Evolutionary conservation across 2,329 filamentous ascomycete genomes (phyloP).

Genomic region (Colletotrichum eremochloae): DNA sequence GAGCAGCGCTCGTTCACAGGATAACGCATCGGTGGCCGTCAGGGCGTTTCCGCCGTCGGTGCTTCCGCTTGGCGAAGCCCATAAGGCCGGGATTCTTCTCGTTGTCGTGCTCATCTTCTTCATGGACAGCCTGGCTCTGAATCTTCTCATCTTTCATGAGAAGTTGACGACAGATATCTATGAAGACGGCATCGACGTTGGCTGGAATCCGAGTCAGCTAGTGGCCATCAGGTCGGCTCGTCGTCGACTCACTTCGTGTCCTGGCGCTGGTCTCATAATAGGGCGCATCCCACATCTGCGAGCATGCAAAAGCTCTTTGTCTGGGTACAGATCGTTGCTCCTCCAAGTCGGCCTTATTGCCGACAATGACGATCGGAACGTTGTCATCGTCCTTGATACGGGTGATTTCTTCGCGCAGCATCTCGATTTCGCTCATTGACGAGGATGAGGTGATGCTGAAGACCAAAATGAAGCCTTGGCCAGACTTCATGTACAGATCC

Average conservation of each 20-base stretch:
- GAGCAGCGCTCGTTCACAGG: conserved; percentile 34
- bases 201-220: conserved; percentile 57
- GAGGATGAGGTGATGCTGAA: conserved; percentile 91
- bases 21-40: conserved; percentile 47
- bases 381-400: conserved; percentile 91
- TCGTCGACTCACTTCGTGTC: conserved; percentile 69
- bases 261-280: conserved; percentile 93
- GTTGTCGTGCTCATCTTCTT: conserved; percentile 57
- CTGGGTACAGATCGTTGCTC: conserved; percentile 85
- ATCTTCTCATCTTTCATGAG: conserved; percentile 76
- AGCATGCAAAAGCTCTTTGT: conserved; percentile 84
- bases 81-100: conserved; percentile 57
- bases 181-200: conserved; percentile 92
- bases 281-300: conserved; percentile 88
- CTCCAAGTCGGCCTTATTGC: conserved; percentile 92
- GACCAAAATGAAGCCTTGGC: conserved; percentile 90
- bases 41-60: conserved; percentile 47
- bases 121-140: conserved; percentile 54
- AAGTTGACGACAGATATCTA: conserved; percentile 87
- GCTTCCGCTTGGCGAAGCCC: conserved; percentile 50
- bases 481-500: conserved; percentile 93
- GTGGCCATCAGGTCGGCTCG: background rate
- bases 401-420: conserved; percentile 88
- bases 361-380: conserved; percentile 89
- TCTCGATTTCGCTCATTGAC: conserved; percentile 84